Evolutionary conservation across 257 asterid genomes (phyloP), one percentile per base, ranked within the genome.

Genomic region (Linaria vulgaris): DNA sequence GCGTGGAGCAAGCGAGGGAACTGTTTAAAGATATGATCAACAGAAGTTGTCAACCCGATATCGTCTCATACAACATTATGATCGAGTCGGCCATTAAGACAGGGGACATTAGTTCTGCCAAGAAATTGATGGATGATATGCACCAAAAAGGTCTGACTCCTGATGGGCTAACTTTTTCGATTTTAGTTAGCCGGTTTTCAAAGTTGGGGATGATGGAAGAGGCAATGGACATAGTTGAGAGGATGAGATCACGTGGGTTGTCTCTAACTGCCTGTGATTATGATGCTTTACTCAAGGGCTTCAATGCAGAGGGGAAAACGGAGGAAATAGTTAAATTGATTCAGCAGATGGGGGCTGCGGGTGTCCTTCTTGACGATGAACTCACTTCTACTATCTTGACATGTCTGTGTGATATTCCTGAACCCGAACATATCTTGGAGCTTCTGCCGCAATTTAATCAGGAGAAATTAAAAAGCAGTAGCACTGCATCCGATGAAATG

Each of bases 231-330:
- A 22, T 80, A 59, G 73, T 74, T 30, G 83, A 80, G 66, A 81
- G 68, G 67, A 88, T 85, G 96, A 74, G 59, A 63, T 78, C 74
- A n/a, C 69, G 61, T 72, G 83, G 88, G 51, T 70, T 85, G 61
- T 68, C 64, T 17, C 83, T 84, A 3, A 61, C 63, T 66, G 41
- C 57, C n/a, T 15, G 17, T 62, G 86, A 78, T 53, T 85, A 79
- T 69, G 95, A 88, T 81, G 74, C 88, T 66, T 75, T 88, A 59
- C 83, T 88, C 12, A 81, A 80, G 63, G 91, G 87, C 17, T 83
- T 78, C 55, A 66, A 68, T 66, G 76, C 76, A 12, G 73, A 54
- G 64, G 87, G 89, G n/a, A 71, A 63, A 64, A 67, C 76, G 7
- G 76, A 76, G 19, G 85, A 85, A 51, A 68, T 85, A 46, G 56